Base-by-base conservation (phyloP, 2,329 filamentous ascomycete species). In the Colletotrichum nymphaeae region DNA sequence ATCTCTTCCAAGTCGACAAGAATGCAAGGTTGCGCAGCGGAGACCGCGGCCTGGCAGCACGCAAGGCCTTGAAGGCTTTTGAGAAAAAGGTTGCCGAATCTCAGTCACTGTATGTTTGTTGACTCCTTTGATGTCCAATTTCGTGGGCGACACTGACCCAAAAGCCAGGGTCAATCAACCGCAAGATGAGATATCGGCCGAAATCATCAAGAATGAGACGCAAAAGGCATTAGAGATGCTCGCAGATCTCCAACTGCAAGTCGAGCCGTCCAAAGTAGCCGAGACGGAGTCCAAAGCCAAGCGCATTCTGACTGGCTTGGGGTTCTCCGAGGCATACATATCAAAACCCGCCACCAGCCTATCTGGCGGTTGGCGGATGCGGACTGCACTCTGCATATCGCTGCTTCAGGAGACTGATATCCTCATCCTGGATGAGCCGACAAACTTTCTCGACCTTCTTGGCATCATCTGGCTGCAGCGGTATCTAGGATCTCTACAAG, bases 391-490 rank as follows among this genome's bases (percentile, higher is more conserved):
- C 0, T 92, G 92, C 2, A 85, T 86, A 3, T 90, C 91, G 0
- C 86, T 97, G 4, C 88, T 94, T 1, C 92, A 95, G 74, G 89
- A 92, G 8, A 90, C 92, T 0, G 94, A 97, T 76, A 90, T 97
- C 2, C 86, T 97, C 71, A 92, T 97, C 63, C 89, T 97, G 2
- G 94, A 97, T 80, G 94, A 97, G 79, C 95, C 95, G 0, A 97
- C 94, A 42, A 97, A 97, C 79, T 97, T 94, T 79, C 88, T 97
- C 1, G 94, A 97, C 78, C 85, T 97, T 0, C 87, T 95, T 0
- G 94, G 93, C 1, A 95, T 97, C 70, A 90, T 97, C 69, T 97
- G 95, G 94, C 86, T 98, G 1, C 93, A 97, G 79, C 88, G 88
- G 14, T 92, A 95, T 78, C 88, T 97, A 11, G 85, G 88, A 49